Evolutionary conservation across 768 basidiomycete genomes (phyloP).

Genomic region (Boletus subparvulus): DNA sequence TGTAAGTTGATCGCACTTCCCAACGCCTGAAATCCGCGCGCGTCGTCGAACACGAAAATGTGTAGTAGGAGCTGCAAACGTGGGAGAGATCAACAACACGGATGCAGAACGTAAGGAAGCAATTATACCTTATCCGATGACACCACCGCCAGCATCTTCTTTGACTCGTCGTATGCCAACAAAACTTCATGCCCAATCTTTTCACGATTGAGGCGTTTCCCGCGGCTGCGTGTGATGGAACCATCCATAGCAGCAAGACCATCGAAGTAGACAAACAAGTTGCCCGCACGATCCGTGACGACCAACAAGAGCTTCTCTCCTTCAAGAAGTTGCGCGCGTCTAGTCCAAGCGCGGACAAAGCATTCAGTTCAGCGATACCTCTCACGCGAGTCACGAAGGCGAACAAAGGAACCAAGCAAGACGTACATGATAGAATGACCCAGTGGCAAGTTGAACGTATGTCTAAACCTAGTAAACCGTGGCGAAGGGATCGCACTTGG

Average conservation of each 20-base stretch:
- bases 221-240: constrained; percentile 27
- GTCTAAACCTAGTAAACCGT: too few relatives aligned
- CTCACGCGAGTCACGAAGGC: too few relatives aligned
- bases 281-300: constrained; percentile 34
- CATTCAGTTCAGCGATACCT: not conserved
- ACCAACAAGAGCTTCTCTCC: constrained; percentile 44
- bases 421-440: constrained; percentile 23
- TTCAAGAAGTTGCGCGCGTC: constrained; percentile 42
- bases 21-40: constrained; percentile 27
- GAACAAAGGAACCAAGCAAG: not conserved
- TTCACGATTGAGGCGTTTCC: constrained; percentile 40
- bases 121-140: constrained; percentile 39
- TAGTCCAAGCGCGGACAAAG: constrained; percentile 2
- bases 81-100: not conserved
- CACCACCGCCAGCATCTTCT: constrained; percentile 48
- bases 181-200: constrained; percentile 47
- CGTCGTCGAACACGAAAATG: constrained; percentile 40
- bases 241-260: constrained; percentile 28
- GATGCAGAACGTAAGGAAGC: not conserved
- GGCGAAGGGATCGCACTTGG: too few relatives aligned
- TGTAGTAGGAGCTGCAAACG: constrained; percentile 38
- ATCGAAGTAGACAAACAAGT: constrained; percentile 43
- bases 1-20: constrained; percentile 43
- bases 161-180: constrained; percentile 52
- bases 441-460: not conserved